These are phyloP conservation scores for Ogataea angusta DNA, from an alignment of 805 yeast genomes.

Conservation along the genomic window DNA sequence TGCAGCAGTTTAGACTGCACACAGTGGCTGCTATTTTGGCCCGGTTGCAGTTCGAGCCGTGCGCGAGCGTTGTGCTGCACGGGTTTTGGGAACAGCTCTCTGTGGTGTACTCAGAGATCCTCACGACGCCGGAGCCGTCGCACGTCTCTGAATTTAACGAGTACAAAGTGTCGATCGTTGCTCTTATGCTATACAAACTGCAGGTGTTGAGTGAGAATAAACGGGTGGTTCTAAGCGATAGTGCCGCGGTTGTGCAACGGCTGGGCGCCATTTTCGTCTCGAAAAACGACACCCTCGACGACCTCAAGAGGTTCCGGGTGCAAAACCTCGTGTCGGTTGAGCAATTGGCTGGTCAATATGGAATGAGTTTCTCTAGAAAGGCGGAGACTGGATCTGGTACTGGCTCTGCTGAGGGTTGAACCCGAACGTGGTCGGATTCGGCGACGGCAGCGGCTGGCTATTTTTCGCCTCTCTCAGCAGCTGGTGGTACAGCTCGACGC, in stretches of 20 bases:
- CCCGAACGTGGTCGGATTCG: slow-evolving; percentile 8
- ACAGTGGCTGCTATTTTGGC: slow-evolving; percentile 11
- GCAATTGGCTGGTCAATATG: slow-evolving; percentile 4
- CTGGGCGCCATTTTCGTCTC: slow-evolving; percentile 19
- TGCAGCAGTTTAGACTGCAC: slow-evolving; percentile 2
- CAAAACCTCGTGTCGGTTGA: slow-evolving; percentile 15
- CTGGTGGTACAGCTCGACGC: slow-evolving; percentile 66
- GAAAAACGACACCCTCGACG: slow-evolving; percentile 12
- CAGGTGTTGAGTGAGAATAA: slow-evolving; percentile 9
- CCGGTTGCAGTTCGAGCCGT: slow-evolving; percentile 8
- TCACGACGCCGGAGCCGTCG: slow-evolving; percentile 10
- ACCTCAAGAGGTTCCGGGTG: slow-evolving; percentile 14
- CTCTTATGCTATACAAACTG: slow-evolving; percentile 16
- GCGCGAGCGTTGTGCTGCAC: slow-evolving; percentile 16
- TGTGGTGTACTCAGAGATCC: slow-evolving; percentile 20
- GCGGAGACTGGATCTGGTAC: slow-evolving; percentile 14
- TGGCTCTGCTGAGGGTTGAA: slow-evolving; percentile 17
- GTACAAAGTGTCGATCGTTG: slow-evolving; percentile 16
- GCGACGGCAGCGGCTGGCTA: slow-evolving; percentile 12
- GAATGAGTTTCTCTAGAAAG: slow-evolving; percentile 2
- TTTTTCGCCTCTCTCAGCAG: slow-evolving; percentile 33
- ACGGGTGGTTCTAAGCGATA: slow-evolving; percentile 22
- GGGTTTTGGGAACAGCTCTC: slow-evolving; percentile 27
- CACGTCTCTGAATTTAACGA: slow-evolving; percentile 5
- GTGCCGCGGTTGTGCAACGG: slow-evolving; percentile 18